A percentile compares a stretch with the other conserved stretches of the same genome.
Evolutionary conservation across 2,329 filamentous ascomycete species (phyloP).

Genomic region (Colletotrichum horii): DNA sequence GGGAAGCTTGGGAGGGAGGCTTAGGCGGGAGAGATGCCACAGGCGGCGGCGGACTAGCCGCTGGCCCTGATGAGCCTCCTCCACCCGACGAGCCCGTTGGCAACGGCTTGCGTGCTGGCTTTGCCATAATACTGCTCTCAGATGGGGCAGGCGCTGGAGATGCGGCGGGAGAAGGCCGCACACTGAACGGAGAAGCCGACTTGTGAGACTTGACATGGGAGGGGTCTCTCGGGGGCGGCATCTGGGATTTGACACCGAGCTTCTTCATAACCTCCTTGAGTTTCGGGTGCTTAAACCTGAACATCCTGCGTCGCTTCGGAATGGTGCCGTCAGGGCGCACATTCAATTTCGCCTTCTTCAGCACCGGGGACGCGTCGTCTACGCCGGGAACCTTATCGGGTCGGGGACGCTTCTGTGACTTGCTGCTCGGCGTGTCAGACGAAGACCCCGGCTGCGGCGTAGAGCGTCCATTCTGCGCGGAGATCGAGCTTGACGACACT

Average conservation of each 20-base stretch:
- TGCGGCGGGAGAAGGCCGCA: conserved; percentile 30
- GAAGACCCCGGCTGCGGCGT: conserved; percentile 1
- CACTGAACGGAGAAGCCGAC: not conserved
- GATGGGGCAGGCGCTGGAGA: conserved; percentile 28
- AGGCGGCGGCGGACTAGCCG: conserved; percentile 3
- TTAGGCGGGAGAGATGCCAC: conserved; percentile 2
- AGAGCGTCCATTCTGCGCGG: conserved; percentile 2
- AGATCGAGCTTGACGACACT: not conserved
- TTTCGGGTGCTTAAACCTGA: conserved; percentile 41
- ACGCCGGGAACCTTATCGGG: conserved; percentile 41
- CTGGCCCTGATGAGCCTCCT: not conserved
- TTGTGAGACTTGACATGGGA: conserved; percentile 15
- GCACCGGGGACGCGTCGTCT: conserved; percentile 35
- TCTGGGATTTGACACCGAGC: not conserved
- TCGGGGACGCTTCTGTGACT: conserved; percentile 38
- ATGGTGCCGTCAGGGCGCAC: conserved; percentile 28
- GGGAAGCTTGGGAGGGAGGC: conserved; percentile 11
- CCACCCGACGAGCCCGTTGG: conserved; percentile 22
- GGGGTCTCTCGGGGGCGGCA: conserved; percentile 4
- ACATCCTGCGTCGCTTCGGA: conserved; percentile 36
- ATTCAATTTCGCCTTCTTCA: conserved; percentile 42
- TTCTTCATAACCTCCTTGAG: conserved; percentile 38
- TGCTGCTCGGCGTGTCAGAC: conserved; percentile 22
- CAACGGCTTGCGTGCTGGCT: conserved; percentile 39
- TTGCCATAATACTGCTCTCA: conserved; percentile 33